Conservation (phyloP, 495 filamentous ascomycete genomes). For the Penicillium paxilli region DNA sequence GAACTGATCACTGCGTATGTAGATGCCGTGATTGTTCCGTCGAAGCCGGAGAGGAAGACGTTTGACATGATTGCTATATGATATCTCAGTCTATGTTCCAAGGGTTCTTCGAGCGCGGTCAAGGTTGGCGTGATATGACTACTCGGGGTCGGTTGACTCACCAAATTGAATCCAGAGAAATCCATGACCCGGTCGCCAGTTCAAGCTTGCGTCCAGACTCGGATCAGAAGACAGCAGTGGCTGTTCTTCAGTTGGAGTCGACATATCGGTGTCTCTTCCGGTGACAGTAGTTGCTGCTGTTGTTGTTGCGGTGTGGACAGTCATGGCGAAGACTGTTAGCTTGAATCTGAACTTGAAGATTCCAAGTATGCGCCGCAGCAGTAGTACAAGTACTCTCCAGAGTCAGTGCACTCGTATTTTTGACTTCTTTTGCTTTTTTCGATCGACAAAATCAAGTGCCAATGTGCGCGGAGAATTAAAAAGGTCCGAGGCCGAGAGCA, state of each 20-base stretch:
- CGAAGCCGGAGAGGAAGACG: constrained; percentile 65
- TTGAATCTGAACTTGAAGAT: too few species aligned
- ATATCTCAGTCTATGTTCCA: too few species aligned
- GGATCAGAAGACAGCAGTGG: constrained; percentile 38
- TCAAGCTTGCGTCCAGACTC: constrained; percentile 9
- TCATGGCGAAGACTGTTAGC: too few species aligned
- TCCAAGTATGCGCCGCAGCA: too few species aligned
- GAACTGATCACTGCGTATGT: constrained; percentile 69
- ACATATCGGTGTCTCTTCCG: constrained; percentile 6
- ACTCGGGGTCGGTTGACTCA: constrained; percentile 29
- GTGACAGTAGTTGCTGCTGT: too few species aligned
- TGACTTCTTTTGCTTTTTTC: too few species aligned
- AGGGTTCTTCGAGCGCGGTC: too few species aligned
- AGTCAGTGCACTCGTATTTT: too few species aligned
- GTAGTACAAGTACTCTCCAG: too few species aligned
- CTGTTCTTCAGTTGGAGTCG: constrained; percentile 27
- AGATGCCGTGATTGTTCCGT: constrained; percentile 65
- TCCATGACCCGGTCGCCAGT: constrained; percentile 41
- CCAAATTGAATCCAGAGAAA: constrained; percentile 50
- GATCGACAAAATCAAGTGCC: not conserved
- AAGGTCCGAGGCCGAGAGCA: too few species aligned
- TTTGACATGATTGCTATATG: constrained; percentile 66
- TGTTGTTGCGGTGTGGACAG: too few species aligned
- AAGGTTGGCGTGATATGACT: constrained; percentile 63
- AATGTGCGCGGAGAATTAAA: not conserved